Conservation (phyloP, 2,329 filamentous ascomycete species). For the Apiospora saccharicola region DNA sequence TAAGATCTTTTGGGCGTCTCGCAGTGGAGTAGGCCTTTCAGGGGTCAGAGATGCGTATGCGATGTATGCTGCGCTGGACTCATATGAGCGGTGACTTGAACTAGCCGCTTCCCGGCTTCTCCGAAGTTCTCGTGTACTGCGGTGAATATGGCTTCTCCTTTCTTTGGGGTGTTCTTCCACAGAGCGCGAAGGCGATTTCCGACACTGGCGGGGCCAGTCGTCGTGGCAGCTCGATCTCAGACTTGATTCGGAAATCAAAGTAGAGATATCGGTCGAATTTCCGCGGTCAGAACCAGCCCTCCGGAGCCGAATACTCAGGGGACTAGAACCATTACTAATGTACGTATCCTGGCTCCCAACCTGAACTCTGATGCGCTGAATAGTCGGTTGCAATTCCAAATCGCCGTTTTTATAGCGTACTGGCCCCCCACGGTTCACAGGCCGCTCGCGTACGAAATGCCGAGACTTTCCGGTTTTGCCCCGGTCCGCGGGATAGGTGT, state of each 20-base stretch:
- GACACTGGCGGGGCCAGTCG: not conserved
- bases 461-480: constrained; percentile 25
- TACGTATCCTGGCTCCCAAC: constrained; percentile 46
- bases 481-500: constrained; percentile 27
- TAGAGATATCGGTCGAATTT: not conserved
- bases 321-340: not conserved
- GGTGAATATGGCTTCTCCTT: not conserved
- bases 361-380: constrained; percentile 39
- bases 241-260: not conserved
- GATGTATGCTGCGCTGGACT: constrained; percentile 31
- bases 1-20: constrained; percentile 32
- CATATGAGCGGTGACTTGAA: not conserved
- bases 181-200: not conserved
- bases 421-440: not conserved
- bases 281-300: not conserved
- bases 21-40: constrained; percentile 37
- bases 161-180: not conserved
- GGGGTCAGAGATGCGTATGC: constrained; percentile 37
- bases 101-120: not conserved
- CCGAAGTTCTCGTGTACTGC: not conserved
- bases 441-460: constrained; percentile 3
- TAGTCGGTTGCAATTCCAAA: not conserved
- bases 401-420: not conserved
- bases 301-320: not conserved
- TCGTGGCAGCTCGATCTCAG: not conserved